phyloP scores from a whole-genome alignment of 129 eudicot species.

The Centaurea solstitialis region DNA sequence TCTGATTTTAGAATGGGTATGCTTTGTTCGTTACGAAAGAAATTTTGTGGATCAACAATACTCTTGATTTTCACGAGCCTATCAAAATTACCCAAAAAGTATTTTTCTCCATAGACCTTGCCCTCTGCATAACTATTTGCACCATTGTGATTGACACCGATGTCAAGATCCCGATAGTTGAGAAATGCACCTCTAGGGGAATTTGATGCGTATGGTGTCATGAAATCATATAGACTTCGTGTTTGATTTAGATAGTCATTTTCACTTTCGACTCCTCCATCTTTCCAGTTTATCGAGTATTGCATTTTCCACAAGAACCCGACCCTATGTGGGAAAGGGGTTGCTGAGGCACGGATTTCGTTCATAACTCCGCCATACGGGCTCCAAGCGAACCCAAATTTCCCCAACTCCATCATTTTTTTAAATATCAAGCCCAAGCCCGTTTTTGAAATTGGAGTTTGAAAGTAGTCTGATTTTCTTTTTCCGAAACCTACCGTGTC shows the following conservation, averaged over 20 bases:
- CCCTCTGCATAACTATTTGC: conserved; percentile 19
- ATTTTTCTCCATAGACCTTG: conserved; percentile 15
- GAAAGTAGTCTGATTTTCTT: conserved; percentile 22
- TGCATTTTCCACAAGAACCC: conserved; percentile 25
- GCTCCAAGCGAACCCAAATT: conserved; percentile 21
- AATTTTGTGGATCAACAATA: conserved; percentile 18
- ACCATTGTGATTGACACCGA: conserved; percentile 20
- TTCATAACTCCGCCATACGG: conserved; percentile 23
- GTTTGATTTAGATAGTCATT: not conserved
- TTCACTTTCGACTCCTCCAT: not conserved
- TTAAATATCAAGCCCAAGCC: conserved; percentile 11
- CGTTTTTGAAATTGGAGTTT: conserved; percentile 5
- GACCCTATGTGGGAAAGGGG: conserved; percentile 25
- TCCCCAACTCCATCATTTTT: conserved; percentile 13
- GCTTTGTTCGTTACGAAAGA: conserved; percentile 25
- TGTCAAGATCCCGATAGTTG: conserved; percentile 23
- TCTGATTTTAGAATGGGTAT: not conserved
- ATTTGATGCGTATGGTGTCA: conserved; percentile 23
- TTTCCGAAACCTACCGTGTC: conserved; percentile 5
- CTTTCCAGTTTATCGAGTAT: conserved; percentile 7
- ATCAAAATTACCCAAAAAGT: conserved; percentile 12
- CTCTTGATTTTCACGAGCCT: conserved; percentile 18
- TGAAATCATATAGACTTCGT: conserved; percentile 16
- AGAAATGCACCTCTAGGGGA: conserved; percentile 21
- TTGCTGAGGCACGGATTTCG: conserved; percentile 4